These are phyloP conservation scores for Paecilomyces sp. DNA, from an alignment of 2,329 filamentous ascomycete genomes.

Conservation along the genomic window DNA sequence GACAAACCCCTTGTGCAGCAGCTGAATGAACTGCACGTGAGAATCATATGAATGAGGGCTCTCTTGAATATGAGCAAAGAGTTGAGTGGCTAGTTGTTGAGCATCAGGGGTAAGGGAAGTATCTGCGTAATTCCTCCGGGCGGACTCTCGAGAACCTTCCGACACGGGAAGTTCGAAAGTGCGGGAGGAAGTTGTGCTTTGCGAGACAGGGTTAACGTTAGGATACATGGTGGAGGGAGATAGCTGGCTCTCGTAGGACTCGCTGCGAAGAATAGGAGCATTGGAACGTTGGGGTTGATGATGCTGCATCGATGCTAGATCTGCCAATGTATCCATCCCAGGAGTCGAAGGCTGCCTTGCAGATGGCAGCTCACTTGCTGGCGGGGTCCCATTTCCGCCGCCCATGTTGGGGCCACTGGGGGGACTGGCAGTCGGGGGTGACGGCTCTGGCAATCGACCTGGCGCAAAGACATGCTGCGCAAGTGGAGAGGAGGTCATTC, in stretches of 20 bases:
- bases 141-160: slow-evolving; percentile 32
- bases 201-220: slow-evolving; percentile 27
- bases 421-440: slow-evolving; percentile 29
- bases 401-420: slow-evolving; percentile 16
- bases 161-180: slow-evolving; percentile 40
- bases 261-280: slow-evolving; percentile 28
- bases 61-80: slow-evolving; percentile 36
- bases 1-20: slow-evolving; percentile 41
- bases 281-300: slow-evolving; percentile 36
- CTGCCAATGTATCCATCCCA: slow-evolving; percentile 44
- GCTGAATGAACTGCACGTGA: slow-evolving; percentile 39
- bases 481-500: slow-evolving; percentile 34
- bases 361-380: slow-evolving; percentile 24
- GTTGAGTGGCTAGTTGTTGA: slow-evolving; percentile 32
- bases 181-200: slow-evolving; percentile 33
- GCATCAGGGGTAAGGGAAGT: slow-evolving; percentile 35
- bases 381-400: slow-evolving; percentile 27
- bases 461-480: slow-evolving; percentile 35
- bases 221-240: slow-evolving; percentile 36
- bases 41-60: slow-evolving; percentile 42
- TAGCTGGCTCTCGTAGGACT: slow-evolving; percentile 36
- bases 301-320: slow-evolving; percentile 41
- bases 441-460: slow-evolving; percentile 28
- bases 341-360: slow-evolving; percentile 36
- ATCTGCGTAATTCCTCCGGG: slow-evolving; percentile 33